Conservation (phyloP, 1,284 basidiomycete species). For the Athelia sp. region DNA sequence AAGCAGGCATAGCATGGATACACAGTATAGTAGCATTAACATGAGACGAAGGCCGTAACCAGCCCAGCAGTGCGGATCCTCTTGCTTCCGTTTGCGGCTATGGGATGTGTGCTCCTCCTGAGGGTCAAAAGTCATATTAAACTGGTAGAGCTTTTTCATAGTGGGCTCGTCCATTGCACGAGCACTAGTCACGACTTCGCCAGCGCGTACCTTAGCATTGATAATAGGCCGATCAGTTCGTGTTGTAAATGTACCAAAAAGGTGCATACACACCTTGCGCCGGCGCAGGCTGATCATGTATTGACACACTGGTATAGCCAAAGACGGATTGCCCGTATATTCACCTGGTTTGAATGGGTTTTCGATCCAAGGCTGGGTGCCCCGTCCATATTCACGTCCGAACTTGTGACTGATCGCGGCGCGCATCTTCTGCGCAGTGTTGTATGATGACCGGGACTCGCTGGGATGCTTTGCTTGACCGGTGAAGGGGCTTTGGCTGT, state of each 20-base stretch:
- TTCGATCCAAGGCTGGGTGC: slow-evolving; percentile 22
- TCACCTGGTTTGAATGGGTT: slow-evolving; percentile 10
- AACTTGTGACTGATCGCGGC: slow-evolving; percentile 27
- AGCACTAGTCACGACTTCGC: slow-evolving; percentile 25
- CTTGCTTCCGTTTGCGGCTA: slow-evolving; percentile 5
- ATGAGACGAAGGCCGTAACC: slow-evolving; percentile 16
- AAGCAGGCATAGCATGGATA: slow-evolving; percentile 27
- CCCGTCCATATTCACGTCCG: slow-evolving; percentile 20
- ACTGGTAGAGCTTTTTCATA: slow-evolving; percentile 17
- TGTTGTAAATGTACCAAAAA: slow-evolving; percentile 3
- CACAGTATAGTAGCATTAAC: slow-evolving; percentile 20
- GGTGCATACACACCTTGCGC: slow-evolving; percentile 20
- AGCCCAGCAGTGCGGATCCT: slow-evolving; percentile 14
- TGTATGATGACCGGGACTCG: slow-evolving; percentile 13
- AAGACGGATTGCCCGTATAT: slow-evolving; percentile 16
- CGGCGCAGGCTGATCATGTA: slow-evolving; percentile 27
- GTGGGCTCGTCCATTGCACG: slow-evolving; percentile 24
- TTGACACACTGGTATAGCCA: slow-evolving; percentile 21
- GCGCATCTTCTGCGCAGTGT: slow-evolving; percentile 30
- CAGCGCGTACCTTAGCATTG: slow-evolving; percentile 11
- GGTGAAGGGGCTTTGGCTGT: slow-evolving; percentile 18
- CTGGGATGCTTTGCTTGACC: slow-evolving; percentile 12
- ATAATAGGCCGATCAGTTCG: background rate
- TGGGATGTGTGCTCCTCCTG: slow-evolving; percentile 7
- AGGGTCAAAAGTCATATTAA: slow-evolving; percentile 15